phyloP scores from a whole-genome alignment of 2,329 filamentous ascomycete species.

The Coniochaeta sp. region DNA sequence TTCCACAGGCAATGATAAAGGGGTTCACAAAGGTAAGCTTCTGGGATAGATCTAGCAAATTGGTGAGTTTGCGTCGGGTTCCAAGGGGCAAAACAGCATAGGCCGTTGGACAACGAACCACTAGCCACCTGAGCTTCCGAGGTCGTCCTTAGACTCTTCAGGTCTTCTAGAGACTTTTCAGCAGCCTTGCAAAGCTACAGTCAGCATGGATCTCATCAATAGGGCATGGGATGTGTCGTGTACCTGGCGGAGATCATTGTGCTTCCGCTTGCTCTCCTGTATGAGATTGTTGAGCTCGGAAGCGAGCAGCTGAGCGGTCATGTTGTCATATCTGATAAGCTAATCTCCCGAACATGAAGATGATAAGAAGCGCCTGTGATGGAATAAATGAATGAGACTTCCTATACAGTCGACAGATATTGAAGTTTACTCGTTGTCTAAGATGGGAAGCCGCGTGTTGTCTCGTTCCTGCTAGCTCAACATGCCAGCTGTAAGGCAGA shows the following conservation, averaged over 20 bases:
- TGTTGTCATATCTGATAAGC: slow-evolving; percentile 34
- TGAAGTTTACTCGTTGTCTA: background rate
- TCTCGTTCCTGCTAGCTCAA: background rate
- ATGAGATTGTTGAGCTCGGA: slow-evolving; percentile 85
- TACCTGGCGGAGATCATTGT: slow-evolving; percentile 80
- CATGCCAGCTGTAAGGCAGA: background rate
- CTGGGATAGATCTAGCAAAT: slow-evolving; percentile 65
- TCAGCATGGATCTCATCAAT: slow-evolving; percentile 2
- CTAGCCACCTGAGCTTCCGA: slow-evolving; percentile 70
- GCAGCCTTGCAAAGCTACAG: slow-evolving; percentile 54
- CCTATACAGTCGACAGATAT: background rate
- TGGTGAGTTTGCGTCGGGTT: background rate
- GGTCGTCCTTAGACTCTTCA: slow-evolving; percentile 66
- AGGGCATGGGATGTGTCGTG: slow-evolving; percentile 16
- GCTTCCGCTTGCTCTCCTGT: slow-evolving; percentile 92
- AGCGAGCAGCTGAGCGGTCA: slow-evolving; percentile 86
- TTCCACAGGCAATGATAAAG: slow-evolving; percentile 87
- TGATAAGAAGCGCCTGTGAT: background rate
- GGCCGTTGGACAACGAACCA: slow-evolving; percentile 37
- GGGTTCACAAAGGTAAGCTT: slow-evolving; percentile 82
- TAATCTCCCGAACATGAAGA: slow-evolving; percentile 6
- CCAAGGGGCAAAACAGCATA: background rate
- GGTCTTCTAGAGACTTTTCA: slow-evolving; percentile 85
- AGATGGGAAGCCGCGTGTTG: background rate
- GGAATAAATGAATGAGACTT: background rate